phyloP scores from a whole-genome alignment of 495 filamentous ascomycete genomes.

The Podospora didyma region DNA sequence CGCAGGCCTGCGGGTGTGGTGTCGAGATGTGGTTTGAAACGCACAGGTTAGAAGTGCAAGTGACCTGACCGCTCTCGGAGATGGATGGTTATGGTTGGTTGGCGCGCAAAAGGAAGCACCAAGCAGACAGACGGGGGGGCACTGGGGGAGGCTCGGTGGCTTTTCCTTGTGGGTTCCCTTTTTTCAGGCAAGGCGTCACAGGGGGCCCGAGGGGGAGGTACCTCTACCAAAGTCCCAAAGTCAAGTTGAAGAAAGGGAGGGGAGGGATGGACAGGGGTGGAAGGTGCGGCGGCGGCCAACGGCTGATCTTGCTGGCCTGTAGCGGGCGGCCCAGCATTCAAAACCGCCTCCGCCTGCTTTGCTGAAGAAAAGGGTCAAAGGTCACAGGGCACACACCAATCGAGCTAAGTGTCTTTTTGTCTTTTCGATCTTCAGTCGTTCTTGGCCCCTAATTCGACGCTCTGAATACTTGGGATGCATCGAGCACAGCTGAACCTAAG shows the following conservation, averaged over 20 bases:
- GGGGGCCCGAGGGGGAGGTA: no score
- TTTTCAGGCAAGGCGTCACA: no score
- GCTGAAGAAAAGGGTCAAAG: not conserved
- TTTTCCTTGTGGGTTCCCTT: not conserved
- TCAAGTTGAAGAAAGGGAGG: no score
- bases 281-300: not conserved
- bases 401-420: not conserved
- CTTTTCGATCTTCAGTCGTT: no score
- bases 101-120: slow-evolving; percentile 18
- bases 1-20: slow-evolving; percentile 11
- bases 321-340: not conserved
- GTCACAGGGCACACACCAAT: not conserved
- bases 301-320: slow-evolving; percentile 9
- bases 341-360: slow-evolving; percentile 6
- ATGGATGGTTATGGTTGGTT: slow-evolving; percentile 34
- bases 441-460: no score
- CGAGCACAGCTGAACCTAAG: no score
- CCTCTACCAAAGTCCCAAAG: no score
- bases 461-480: no score
- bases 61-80: slow-evolving; percentile 30
- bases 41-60: slow-evolving; percentile 24
- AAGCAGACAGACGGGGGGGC: no score
- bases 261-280: no score
- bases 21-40: slow-evolving; percentile 29
- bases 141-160: no score